Percentiles rank a stretch among this genome's conserved stretches.
These are phyloP conservation scores for Ophiocordyceps australis DNA, from an alignment of 2,329 filamentous ascomycete genomes.

Conservation along the genomic window DNA sequence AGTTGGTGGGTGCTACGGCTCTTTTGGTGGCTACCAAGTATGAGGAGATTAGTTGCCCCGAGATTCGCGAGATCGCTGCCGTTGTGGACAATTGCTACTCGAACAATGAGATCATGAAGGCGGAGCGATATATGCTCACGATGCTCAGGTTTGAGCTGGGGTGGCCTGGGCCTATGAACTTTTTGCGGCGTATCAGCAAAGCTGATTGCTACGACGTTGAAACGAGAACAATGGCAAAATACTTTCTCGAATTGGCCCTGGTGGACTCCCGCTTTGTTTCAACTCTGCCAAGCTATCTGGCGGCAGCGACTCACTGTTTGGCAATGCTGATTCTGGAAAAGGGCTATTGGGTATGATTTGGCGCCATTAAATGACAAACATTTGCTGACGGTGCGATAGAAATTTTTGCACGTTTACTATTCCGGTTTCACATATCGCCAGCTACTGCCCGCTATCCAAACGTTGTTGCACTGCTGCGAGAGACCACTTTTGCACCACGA, in stretches of 20 bases:
- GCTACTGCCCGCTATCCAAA: constrained; percentile 55
- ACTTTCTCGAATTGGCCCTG: constrained; percentile 89
- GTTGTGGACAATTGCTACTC: constrained; percentile 94
- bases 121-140: constrained; percentile 93
- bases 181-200: constrained; percentile 91
- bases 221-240: constrained; percentile 88
- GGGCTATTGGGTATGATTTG: constrained; percentile 78
- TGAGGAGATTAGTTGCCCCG: constrained; percentile 96
- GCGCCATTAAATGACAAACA: no score
- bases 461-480: constrained; percentile 78
- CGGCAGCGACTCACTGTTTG: constrained; percentile 83
- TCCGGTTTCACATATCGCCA: constrained; percentile 84
- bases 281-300: constrained; percentile 74
- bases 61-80: constrained; percentile 86
- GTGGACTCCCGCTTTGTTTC: constrained; percentile 98
- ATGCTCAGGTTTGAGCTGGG: constrained; percentile 93
- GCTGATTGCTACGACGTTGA: constrained; percentile 95
- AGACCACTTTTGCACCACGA: constrained; percentile 64
- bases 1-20: constrained; percentile 89
- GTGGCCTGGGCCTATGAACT: constrained; percentile 98
- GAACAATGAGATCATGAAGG: constrained; percentile 84
- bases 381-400: constrained; percentile 27
- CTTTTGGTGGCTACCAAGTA: constrained; percentile 96
- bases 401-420: constrained; percentile 72
- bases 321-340: constrained; percentile 78